Conservation (phyloP, 2,329 filamentous ascomycete genomes). For the Epichloe festucae region DNA sequence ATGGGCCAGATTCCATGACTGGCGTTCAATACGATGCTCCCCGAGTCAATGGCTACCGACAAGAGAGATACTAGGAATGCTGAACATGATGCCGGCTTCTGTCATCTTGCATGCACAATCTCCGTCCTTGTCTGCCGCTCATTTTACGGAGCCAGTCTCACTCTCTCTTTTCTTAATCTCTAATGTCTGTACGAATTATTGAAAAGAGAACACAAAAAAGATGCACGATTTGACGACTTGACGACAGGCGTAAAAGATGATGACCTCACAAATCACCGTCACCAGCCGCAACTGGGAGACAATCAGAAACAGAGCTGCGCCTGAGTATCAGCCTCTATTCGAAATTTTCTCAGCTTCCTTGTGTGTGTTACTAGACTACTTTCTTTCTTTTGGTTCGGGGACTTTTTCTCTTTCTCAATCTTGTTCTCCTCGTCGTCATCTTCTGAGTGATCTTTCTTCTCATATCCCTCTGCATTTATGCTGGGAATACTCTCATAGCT, state of each 20-base stretch:
- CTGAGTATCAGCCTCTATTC: neutral
- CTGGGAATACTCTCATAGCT: neutral
- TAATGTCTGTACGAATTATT: no score
- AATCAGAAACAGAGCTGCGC: neutral
- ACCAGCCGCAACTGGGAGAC: neutral
- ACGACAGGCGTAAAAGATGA: constrained; percentile 7
- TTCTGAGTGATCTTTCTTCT: neutral
- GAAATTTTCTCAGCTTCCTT: constrained; percentile 5
- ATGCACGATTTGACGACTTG: constrained; percentile 9
- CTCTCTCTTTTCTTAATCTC: neutral
- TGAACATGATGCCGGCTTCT: neutral
- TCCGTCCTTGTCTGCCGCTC: neutral
- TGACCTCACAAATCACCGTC: neutral
- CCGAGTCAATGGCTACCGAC: constrained; percentile 33
- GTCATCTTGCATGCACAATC: neutral
- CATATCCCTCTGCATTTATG: neutral
- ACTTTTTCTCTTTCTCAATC: neutral
- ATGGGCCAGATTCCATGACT: constrained; percentile 48
- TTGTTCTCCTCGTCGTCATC: neutral
- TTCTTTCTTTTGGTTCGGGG: neutral
- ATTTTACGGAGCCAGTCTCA: neutral
- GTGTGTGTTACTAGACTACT: constrained; percentile 11
- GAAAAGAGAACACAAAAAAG: neutral
- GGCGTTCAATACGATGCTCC: constrained; percentile 49
- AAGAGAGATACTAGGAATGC: constrained; percentile 21